Evolutionary conservation across 2,329 filamentous ascomycete species (phyloP).

Genomic region (Boeremia lycopersici): DNA sequence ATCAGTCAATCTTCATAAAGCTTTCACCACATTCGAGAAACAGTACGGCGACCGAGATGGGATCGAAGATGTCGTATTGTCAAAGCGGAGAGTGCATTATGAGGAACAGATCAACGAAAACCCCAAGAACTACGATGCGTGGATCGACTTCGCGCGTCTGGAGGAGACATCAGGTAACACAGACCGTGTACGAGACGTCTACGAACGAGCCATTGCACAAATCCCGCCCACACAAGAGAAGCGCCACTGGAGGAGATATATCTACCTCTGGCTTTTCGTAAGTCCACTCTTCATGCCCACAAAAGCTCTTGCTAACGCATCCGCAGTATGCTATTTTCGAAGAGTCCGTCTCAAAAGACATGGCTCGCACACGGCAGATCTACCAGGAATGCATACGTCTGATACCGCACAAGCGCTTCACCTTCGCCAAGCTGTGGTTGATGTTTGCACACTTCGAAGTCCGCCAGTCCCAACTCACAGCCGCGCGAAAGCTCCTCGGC

Average conservation of each 20-base stretch:
- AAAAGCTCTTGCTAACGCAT: background rate
- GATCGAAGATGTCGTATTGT: constrained; percentile 93
- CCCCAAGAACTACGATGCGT: constrained; percentile 93
- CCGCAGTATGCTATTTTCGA: constrained; percentile 87
- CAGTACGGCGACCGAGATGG: constrained; percentile 93
- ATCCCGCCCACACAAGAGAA: constrained; percentile 95
- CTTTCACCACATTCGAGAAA: constrained; percentile 97
- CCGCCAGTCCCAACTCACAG: constrained; percentile 78
- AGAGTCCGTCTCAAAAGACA: constrained; percentile 81
- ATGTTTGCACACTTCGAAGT: constrained; percentile 86
- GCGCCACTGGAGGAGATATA: constrained; percentile 94
- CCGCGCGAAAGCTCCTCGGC: constrained; percentile 86
- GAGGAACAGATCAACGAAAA: constrained; percentile 95
- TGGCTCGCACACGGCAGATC: constrained; percentile 81
- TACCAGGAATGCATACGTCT: constrained; percentile 87
- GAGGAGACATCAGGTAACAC: constrained; percentile 85
- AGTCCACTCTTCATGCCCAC: background rate
- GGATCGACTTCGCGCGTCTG: constrained; percentile 92
- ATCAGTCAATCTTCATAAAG: constrained; percentile 83
- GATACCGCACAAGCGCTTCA: constrained; percentile 95
- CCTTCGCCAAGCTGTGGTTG: constrained; percentile 96
- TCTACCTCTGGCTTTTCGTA: constrained; percentile 91
- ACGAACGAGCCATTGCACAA: constrained; percentile 94
- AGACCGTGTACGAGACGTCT: constrained; percentile 87
- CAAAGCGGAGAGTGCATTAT: constrained; percentile 89